Evolutionary conservation across 2,329 filamentous ascomycete genomes (phyloP), one percentile per base, ranked within the genome.

Genomic region (Ramichloridium luteum): DNA sequence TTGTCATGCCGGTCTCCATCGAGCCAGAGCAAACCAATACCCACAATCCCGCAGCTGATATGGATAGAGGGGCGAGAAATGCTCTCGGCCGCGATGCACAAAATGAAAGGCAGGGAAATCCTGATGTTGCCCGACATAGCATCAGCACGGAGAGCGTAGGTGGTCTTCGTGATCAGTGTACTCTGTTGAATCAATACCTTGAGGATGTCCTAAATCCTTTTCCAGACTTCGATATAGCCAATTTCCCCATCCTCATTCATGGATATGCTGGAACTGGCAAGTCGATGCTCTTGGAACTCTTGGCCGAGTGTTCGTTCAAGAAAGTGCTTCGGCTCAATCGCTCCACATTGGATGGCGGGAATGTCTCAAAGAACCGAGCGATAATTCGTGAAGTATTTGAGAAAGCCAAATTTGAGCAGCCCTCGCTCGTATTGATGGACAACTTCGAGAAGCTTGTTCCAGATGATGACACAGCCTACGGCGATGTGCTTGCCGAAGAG

Each of bases 211-310:
- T 45, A 3, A 12, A 20, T 5, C 17, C 5, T 23, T 8, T 10
- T 22, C 18, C 16, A 13, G 11, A 17, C 30, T 25, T 14, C 6
- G 14, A 15, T 11, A 8, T 23, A 8, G 5, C 13, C 12, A 40
- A 46, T 14, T 31, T 23, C 70, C 74, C 74, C 0, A 68, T 90
- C 20, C 66, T 90, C 14, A 64, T 94, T 4, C 77, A 92, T 51
- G 88, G 88, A 10, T 77, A 81, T 12, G 72, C 74, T 39, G 86
- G 88, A 8, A 92, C 82, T 0, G 88, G 88, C 14, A 94, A 94
- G 59, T 79, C 74, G 1, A 67, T 80, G 41, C 62, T 94, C 1
- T 61, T 94, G 1, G 56, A 77, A 11, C 70, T 72, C 17, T 64
- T 94, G 13, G 70, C 75, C 6, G 40, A 54, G 17, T 67, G 64